Evolutionary conservation across 805 yeast species (phyloP), one percentile per base, ranked within the genome.

Genomic region (Kluyveromyces starmeri): DNA sequence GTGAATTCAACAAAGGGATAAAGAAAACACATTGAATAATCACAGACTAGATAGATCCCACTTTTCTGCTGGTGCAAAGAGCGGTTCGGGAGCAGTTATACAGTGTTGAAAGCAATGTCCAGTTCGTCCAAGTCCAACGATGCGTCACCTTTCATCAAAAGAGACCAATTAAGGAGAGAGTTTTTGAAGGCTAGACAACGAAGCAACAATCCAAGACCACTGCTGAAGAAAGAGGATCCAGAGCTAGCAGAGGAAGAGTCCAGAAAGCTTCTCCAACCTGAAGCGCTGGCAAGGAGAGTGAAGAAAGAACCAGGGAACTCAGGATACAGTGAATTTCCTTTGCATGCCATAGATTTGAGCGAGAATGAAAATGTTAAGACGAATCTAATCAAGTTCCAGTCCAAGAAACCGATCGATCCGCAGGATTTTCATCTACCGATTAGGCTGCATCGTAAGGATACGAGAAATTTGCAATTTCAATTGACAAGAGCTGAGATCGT

Each of bases 391-490:
- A 80, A 80, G 57, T 85, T 89, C 51, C 94, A 81, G 50, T 68
- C 82, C 21, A 75, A 75, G 39, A 71, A 73, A 46, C 68, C 71
- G 28, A 79, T 92, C 22, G 84, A 84, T 43, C 89, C 92, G 8
- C 61, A 64, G 22, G 76, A 77, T 41, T 92, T 89, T 55, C 78
- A 75, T 37, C 71, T 72, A 39, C 98, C 98, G 0, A 78, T 88
- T 13, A 66, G 96, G 47, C 63, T 89, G 52, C 96, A 88, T 56
- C 70, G 97, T 46, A 88, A 89, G 53, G 97, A 89, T 58, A 96
- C 98, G 1, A 74, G 85, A 50, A 83, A 84, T 53, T 65, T 89
- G 52, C 96, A 88, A 55, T 83, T 83, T 51, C 94, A 85, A 56
- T 64, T 85, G 46, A 77, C 88, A 2, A 61, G 86, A 47, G 75